Evolutionary conservation across 805 yeast species (phyloP).

Genomic region (Cyberlindnera saturnus): DNA sequence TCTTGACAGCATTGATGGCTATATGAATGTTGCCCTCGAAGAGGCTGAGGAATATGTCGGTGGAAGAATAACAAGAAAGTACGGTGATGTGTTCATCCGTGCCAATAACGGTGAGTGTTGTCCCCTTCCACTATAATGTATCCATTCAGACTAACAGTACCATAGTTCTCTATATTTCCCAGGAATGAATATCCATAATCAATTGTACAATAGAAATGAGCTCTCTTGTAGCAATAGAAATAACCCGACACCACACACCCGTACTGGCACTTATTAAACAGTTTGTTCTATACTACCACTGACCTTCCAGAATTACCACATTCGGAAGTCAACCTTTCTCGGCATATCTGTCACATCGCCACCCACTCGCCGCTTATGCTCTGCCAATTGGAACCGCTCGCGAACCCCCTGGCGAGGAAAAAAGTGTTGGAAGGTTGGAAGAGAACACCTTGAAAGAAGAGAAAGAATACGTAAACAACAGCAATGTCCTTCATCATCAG

Average conservation of each 20-base stretch:
- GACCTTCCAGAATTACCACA: conserved; percentile 2
- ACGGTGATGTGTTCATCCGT: conserved; percentile 79
- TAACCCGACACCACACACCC: too few species aligned
- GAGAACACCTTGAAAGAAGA: background rate
- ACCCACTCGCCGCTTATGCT: conserved; percentile 8
- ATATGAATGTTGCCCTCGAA: conserved; percentile 89
- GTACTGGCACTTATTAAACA: too few species aligned
- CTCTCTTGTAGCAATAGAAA: background rate
- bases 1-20: conserved; percentile 90
- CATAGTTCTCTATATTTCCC: conserved; percentile 22
- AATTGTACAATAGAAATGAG: background rate
- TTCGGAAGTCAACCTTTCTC: conserved; percentile 4
- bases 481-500: conserved; percentile 78
- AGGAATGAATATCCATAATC: conserved; percentile 8
- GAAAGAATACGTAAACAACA: background rate
- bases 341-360: conserved; percentile 9
- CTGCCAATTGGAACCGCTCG: conserved; percentile 10
- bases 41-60: conserved; percentile 61
- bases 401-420: conserved; percentile 4
- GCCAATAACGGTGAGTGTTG: conserved; percentile 71
- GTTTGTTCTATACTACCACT: too few species aligned
- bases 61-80: conserved; percentile 42
- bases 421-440: background rate
- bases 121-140: too few species aligned
- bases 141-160: conserved; percentile 5